Evolutionary conservation across 768 basidiomycete genomes (phyloP), one percentile per base, ranked within the genome.

Genomic region (Suillus discolor): DNA sequence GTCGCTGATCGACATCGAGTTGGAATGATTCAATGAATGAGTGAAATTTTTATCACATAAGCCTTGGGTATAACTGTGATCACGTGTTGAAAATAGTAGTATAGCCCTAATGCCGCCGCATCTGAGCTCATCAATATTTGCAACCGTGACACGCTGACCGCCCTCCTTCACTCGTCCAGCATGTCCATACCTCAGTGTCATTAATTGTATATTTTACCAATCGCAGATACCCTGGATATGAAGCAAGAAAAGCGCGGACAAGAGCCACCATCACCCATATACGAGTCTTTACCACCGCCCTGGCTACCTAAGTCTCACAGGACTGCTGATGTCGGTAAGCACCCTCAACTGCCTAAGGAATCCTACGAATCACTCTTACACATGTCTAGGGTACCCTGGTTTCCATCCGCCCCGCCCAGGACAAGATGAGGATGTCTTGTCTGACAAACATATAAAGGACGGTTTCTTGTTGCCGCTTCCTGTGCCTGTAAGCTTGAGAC

Each of bases 371-470:
- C 0, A 20, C 31, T 8, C 20, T 42, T 25, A 42, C 31, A 3
- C 18, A 4, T 13, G 42, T 64, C 2, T 63, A 94, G 93, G 93
- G 20, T 93, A 90, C 73, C 80, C 84, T 63, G 91, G 91, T 13
- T 93, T 91, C 70, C 82, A 88, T 72, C 93, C 93, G 53, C 91
- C 93, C 7, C 83, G 84, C 47, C 85, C 89, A 20, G 84, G 86
- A 6, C 90, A 93, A 73, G 88, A 90, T 63, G 93, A 94, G 73
- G 92, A 93, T 70, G 71, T 85, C 2, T 78, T 95, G 51, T 87
- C 90, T 0, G 85, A 87, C 51, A 67, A 72, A 1, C 89, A 87
- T 69, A 82, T 94, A 41, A 87, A 87, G 78, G 83, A 83, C 72
- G 93, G 93, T 0, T 88, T 89, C 66, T 72, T 77, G 15, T 77